Evolutionary conservation across 257 asterid genomes (phyloP), one percentile per base, ranked within the genome.

Genomic region (Nyctanthes arbortristis): DNA sequence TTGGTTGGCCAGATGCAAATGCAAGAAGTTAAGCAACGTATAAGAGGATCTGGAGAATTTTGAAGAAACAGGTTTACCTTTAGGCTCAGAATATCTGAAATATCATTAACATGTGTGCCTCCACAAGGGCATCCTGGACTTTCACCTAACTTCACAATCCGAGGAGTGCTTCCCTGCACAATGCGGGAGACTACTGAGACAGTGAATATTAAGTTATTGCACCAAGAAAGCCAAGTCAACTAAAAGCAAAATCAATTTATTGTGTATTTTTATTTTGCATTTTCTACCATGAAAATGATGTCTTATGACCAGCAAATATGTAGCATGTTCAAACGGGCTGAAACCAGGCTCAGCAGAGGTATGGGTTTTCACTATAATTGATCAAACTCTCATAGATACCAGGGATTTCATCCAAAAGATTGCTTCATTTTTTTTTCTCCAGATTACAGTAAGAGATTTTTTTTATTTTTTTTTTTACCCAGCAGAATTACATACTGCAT

Each of bases 51-150:
- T 29, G 25, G 35, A 28, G 10, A 59, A 5, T 4, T 36, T 4
- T 36, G 5, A 9, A 0, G 16, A 59, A 2, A 31, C 27, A 6
- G 7, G 22, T 35, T n/a, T 80, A 91, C 96, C 95, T 84, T 85
- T 31, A 91, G 37, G 76, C 80, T 83, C 72, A 30, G 68, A 67
- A 91, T 81, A 74, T 89, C 96, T n/a, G 78, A 69, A 56, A 91
- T 76, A 84, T 89, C 81, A 37, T 57, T 75, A 29, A 91, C 91
- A 52, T 91, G 97, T 22, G 97, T 91, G 36, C 97, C 97, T 31
- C 97, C 95, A 70, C 97, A 91, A 22, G 96, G 96, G 77, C 97
- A 87, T 34, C 97, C 96, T 0, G 83, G 84, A 78, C 54, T 71
- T 34, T 84, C 88, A 20, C 91, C 96, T 0, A 91, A 61, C 78